Percentiles rank a stretch among this genome's conserved stretches.
phyloP scores from a whole-genome alignment of 179 eudicot genomes.

The Spinacia oleracea region DNA sequence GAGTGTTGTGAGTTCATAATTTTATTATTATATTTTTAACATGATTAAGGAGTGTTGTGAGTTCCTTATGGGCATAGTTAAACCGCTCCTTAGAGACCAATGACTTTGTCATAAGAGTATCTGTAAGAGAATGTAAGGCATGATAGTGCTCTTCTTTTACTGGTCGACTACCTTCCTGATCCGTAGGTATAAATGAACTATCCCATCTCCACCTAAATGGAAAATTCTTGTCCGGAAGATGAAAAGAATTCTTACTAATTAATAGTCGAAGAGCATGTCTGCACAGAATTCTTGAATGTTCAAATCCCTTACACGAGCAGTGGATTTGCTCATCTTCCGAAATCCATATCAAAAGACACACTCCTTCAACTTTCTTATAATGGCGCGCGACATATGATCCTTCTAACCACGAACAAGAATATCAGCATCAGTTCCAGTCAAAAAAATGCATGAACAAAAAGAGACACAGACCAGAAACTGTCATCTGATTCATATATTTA shows the following conservation, averaged over 20 bases:
- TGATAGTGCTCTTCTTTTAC: conserved; percentile 28
- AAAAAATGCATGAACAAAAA: neutral
- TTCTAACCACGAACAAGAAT: neutral
- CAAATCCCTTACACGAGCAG: conserved; percentile 54
- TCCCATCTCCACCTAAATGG: conserved; percentile 41
- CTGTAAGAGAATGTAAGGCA: conserved; percentile 38
- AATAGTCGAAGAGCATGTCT: conserved; percentile 48
- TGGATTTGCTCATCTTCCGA: conserved; percentile 50
- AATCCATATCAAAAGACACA: conserved; percentile 42
- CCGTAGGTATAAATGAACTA: conserved; percentile 33
- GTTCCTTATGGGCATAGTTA: conserved; percentile 39
- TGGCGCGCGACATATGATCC: conserved; percentile 43
- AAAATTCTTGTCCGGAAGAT: conserved; percentile 43
- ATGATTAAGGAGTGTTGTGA: conserved; percentile 38
- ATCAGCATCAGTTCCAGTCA: neutral
- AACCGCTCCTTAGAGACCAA: conserved; percentile 46
- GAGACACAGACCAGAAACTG: neutral
- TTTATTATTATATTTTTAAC: conserved; percentile 47
- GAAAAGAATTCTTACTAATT: conserved; percentile 41
- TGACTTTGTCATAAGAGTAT: conserved; percentile 42
- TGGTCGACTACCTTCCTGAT: conserved; percentile 23
- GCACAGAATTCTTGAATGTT: conserved; percentile 48
- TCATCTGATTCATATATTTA: neutral
- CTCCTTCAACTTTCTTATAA: conserved; percentile 48
- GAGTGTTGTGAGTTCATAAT: too few relatives aligned